phyloP scores from a whole-genome alignment of 139 green algal species.

The Bryopsis sp. region DNA sequence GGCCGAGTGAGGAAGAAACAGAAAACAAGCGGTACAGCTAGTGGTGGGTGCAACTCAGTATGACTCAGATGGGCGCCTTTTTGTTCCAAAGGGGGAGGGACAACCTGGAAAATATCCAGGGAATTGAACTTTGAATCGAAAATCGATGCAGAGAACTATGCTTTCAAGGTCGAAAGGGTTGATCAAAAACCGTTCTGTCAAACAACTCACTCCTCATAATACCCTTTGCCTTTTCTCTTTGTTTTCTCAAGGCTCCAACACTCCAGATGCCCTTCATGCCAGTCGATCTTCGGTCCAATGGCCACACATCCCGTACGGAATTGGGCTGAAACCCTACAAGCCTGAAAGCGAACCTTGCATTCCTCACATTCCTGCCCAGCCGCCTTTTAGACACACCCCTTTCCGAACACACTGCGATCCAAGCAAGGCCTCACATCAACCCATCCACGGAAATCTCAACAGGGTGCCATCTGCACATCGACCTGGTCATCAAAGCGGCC shows the following conservation, averaged over 20 bases:
- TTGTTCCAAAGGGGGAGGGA: background rate
- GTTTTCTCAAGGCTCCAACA: background rate
- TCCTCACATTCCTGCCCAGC: background rate
- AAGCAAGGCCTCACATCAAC: background rate
- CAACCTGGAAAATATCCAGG: background rate
- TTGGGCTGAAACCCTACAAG: conserved; percentile 18
- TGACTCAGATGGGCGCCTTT: background rate
- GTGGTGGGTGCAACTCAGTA: background rate
- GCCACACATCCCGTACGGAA: background rate
- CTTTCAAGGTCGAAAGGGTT: too few species aligned
- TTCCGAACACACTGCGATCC: background rate
- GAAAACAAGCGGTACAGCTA: background rate
- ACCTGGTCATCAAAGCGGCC: background rate
- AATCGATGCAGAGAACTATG: too few species aligned
- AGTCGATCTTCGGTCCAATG: background rate
- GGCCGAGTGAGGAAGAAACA: background rate
- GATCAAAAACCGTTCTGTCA: too few species aligned
- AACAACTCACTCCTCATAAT: too few species aligned
- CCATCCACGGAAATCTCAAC: background rate
- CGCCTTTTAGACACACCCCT: background rate
- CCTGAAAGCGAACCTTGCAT: conserved; percentile 15
- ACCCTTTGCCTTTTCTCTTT: too few species aligned
- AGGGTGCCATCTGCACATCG: background rate
- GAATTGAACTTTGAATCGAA: background rate
- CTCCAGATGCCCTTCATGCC: background rate